Conservation (phyloP, 495 filamentous ascomycete species). For the Penicillium coprophilum region DNA sequence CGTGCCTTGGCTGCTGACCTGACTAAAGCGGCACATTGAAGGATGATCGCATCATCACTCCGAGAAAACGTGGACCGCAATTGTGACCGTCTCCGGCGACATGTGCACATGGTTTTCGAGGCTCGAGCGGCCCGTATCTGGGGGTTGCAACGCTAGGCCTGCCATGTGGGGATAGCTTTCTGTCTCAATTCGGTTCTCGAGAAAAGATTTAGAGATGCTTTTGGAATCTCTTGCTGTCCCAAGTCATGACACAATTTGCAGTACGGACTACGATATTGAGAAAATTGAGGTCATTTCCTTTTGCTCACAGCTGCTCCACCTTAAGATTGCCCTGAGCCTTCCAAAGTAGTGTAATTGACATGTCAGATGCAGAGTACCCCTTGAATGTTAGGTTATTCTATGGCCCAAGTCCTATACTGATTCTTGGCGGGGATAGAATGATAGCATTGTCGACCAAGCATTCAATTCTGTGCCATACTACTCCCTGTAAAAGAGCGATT, state of each 20-base stretch:
- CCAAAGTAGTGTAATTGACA: neutral
- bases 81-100: constrained; percentile 10
- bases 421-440: neutral
- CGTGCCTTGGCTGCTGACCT: neutral
- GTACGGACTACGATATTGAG: too few species aligned
- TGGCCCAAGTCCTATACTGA: neutral
- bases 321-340: neutral
- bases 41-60: constrained; percentile 1
- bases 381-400: neutral
- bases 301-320: neutral
- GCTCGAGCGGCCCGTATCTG: constrained; percentile 9
- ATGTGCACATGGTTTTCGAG: neutral
- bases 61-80: too few species aligned
- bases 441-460: neutral
- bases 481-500: neutral
- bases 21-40: neutral
- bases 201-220: neutral
- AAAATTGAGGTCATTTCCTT: neutral
- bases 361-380: neutral
- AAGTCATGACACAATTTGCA: constrained; percentile 8
- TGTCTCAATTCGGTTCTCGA: constrained; percentile 1
- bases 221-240: neutral
- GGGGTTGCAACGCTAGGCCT: constrained; percentile 17
- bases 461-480: neutral
- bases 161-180: constrained; percentile 22